Evolutionary conservation across 768 basidiomycete genomes (phyloP), one percentile per base, ranked within the genome.

Genomic region (Hygrocybe punicea): DNA sequence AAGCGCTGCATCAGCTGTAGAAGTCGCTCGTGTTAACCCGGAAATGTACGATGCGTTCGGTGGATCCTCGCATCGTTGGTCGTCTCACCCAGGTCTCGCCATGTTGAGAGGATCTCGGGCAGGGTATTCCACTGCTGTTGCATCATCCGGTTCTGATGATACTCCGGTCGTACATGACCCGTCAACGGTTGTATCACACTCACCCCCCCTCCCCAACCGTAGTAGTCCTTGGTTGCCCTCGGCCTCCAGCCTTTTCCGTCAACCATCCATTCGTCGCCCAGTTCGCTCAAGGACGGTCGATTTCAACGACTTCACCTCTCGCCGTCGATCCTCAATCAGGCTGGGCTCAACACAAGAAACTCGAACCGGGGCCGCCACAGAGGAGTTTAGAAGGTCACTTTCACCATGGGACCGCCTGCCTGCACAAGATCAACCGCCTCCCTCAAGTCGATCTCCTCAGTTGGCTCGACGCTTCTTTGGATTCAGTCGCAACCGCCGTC

Each of bases 251-350:
- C 70, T 86, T 16, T 72, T 76, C 16, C 82, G 87, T 34, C 84
- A 85, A 58, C 70, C 82, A 0, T 83, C 85, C 19, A 74, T 87
- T 47, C 85, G 86, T 24, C 85, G 86, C 21, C 76, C 82, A 2
- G 63, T 73, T 33, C 75, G 79, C 4, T 78, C 79, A 25, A 74
- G 87, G 34, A 76, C 81, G 13, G 76, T 82, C 13, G 87, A 90
- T 60, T 89, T 91, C 67, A 84, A 79, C 64, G 88, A 90, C 24
- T 89, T 86, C 60, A 85, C 87, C 0, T 69, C 81, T 21, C 83
- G 83, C 11, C 82, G 88, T 29, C 81, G 89, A 51, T 81, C 81
- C 16, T 72, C 74, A 4, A 81, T 68, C 23, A 71, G 81, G 46
- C 49, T 51, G 29, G 48, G 33, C 21, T 14, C 48, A n/a, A 19